phyloP scores from a whole-genome alignment of 306 rosid species.

The Casuarina equisetifolia region DNA sequence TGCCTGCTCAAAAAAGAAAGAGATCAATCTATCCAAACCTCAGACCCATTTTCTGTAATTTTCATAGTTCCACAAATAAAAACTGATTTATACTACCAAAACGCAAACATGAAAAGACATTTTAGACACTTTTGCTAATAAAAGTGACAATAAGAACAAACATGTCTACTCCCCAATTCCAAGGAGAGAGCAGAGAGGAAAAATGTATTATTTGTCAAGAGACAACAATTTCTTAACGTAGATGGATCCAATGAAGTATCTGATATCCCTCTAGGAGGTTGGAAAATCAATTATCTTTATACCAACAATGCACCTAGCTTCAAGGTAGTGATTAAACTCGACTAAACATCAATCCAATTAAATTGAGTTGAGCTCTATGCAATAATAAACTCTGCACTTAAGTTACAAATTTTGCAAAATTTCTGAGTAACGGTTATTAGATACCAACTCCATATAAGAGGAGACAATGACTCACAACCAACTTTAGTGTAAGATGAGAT shows the following conservation, averaged over 20 bases:
- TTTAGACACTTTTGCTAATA: neutral
- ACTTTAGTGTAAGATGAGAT: neutral
- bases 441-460: neutral
- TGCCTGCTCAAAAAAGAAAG: slow-evolving; percentile 62
- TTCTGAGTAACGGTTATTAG: neutral
- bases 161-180: too few relatives aligned
- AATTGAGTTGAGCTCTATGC: neutral
- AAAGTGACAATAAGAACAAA: neutral
- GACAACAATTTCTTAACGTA: neutral
- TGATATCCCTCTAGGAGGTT: neutral
- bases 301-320: neutral
- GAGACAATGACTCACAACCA: neutral
- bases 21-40: slow-evolving; percentile 25
- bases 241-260: neutral
- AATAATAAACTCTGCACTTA: neutral
- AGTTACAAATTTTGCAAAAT: neutral
- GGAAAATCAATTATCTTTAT: neutral
- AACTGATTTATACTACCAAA: neutral
- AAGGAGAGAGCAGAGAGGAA: neutral
- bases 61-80: neutral
- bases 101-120: neutral
- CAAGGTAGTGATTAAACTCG: neutral
- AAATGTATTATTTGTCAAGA: neutral
- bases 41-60: neutral
- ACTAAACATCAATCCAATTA: too few relatives aligned